Evolutionary conservation across 345 rosid species (phyloP), one percentile per base, ranked within the genome.

Genomic region (Stellera chamaejasme): DNA sequence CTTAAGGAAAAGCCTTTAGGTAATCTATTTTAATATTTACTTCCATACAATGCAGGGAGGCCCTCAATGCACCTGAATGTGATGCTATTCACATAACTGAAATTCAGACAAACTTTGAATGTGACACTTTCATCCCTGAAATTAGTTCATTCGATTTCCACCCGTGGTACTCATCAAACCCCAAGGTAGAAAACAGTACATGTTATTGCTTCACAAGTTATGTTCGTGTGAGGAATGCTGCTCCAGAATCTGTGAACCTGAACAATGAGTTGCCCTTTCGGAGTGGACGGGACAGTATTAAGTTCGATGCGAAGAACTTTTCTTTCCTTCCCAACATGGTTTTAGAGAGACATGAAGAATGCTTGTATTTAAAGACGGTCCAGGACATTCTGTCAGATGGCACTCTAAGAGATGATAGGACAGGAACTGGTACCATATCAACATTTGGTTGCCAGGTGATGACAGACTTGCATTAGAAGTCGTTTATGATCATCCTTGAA

Each of bases 31-130:
- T 59, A 13, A 27, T 46, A 27, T 42, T 70, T 36, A 16, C 14
- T 27, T 41, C 65, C 44, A 53, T 64, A 41, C 68, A 47, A 46
- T 78, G 61, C 76, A 94, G 97, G 79, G 97, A 90, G 43, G 64
- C 84, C 26, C 79, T 94, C 59, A 87, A 87, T 73, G 81, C 73
- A 0, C 80, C 88, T 48, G 78, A 69, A 57, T 94, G 99, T 64
- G 93, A 90, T 67, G 97, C 93, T 52, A 77, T 87, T 50, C 97
- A 94, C 70, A 56, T 87, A 42, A 90, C 97, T 9, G 97, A 90
- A 74, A 83, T 94, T 64, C 79, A 87, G 72, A 67, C 75, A 43
- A 74, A 62, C 71, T 48, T 87, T 59, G 93, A 85, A 6, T 90
- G 97, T 63, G 96, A 94, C 74, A 90, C 97, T 36, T 90, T 83